Percentiles rank a stretch among this genome's conserved stretches.
These are phyloP conservation scores for Alternaria longipes DNA, from an alignment of 2,329 filamentous ascomycete species.

Conservation along the genomic window DNA sequence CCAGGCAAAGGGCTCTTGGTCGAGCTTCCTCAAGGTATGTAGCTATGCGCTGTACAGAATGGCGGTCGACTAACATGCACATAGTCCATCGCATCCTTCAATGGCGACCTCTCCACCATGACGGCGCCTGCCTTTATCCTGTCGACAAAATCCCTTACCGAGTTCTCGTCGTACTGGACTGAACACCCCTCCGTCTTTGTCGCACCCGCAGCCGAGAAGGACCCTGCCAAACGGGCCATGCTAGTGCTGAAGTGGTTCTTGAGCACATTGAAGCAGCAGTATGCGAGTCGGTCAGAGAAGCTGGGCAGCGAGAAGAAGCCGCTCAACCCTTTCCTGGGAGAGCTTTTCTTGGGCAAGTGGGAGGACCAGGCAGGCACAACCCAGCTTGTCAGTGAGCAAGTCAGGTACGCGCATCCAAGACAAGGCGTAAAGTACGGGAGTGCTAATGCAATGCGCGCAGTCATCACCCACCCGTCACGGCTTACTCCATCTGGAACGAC, in stretches of 20 bases:
- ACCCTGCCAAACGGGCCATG: slow-evolving; percentile 82
- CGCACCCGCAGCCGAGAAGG: slow-evolving; percentile 79
- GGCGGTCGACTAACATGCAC: slow-evolving; percentile 6
- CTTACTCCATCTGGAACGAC: slow-evolving; percentile 90
- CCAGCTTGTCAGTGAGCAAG: slow-evolving; percentile 90
- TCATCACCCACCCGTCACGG: slow-evolving; percentile 94
- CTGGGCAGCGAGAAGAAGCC: slow-evolving; percentile 96
- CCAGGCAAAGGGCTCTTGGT: slow-evolving; percentile 59
- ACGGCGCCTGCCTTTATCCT: slow-evolving; percentile 66
- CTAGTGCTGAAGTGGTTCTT: slow-evolving; percentile 97
- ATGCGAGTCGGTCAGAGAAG: slow-evolving; percentile 77
- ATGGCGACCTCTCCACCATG: slow-evolving; percentile 65
- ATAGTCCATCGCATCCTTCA: slow-evolving; percentile 64
- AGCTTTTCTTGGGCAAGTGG: slow-evolving; percentile 94
- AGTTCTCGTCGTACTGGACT: slow-evolving; percentile 67
- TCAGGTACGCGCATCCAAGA: slow-evolving; percentile 64
- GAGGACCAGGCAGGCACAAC: slow-evolving; percentile 83
- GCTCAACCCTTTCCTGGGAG: slow-evolving; percentile 93
- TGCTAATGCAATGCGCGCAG: slow-evolving; percentile 45
- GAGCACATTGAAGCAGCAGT: slow-evolving; percentile 89
- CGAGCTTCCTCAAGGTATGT: slow-evolving; percentile 59
- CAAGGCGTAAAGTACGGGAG: background rate
- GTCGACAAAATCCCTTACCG: slow-evolving; percentile 63
- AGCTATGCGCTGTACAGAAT: background rate
- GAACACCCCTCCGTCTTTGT: slow-evolving; percentile 73